phyloP scores from a whole-genome alignment of 2,329 filamentous ascomycete species.

The Sphaerulina musiva region DNA sequence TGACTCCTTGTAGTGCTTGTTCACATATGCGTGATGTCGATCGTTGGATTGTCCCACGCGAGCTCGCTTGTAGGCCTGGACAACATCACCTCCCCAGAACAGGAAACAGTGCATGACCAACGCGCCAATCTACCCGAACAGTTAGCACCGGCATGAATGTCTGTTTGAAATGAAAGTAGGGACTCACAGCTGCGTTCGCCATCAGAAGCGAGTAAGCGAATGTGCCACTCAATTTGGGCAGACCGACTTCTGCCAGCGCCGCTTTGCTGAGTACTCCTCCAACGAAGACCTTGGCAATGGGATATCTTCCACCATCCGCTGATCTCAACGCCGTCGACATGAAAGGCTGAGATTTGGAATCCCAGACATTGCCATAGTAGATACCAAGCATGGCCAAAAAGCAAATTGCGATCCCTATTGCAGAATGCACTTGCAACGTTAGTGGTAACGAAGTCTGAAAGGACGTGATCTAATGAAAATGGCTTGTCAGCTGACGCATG shows the following conservation, averaged over 20 bases:
- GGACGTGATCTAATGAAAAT: conserved; percentile 41
- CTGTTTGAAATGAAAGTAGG: background rate
- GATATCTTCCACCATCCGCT: conserved; percentile 34
- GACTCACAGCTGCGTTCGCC: conserved; percentile 46
- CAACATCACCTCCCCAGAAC: conserved; percentile 53
- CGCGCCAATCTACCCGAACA: conserved; percentile 43
- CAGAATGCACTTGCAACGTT: conserved; percentile 40
- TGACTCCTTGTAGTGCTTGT: conserved; percentile 48
- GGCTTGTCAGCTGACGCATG: too few species aligned
- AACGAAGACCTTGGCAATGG: conserved; percentile 39
- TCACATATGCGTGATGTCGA: conserved; percentile 49
- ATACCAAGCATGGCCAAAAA: conserved; percentile 47
- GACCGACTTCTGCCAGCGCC: conserved; percentile 40
- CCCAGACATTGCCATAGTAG: conserved; percentile 49
- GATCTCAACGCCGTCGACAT: conserved; percentile 48
- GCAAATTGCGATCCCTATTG: conserved; percentile 45
- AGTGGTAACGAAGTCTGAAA: conserved; percentile 49
- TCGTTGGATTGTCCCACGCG: conserved; percentile 43
- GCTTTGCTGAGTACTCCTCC: conserved; percentile 40
- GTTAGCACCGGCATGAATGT: background rate
- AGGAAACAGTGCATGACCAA: conserved; percentile 47
- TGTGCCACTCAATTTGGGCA: conserved; percentile 44
- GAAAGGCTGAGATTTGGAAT: conserved; percentile 44
- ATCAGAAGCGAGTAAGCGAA: conserved; percentile 47
- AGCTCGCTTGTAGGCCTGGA: conserved; percentile 43